Percentiles rank a stretch among this genome's conserved stretches.
These are phyloP conservation scores for Emmonsiellopsis sp. DNA, from an alignment of 2,329 filamentous ascomycete species.

Conservation along the genomic window DNA sequence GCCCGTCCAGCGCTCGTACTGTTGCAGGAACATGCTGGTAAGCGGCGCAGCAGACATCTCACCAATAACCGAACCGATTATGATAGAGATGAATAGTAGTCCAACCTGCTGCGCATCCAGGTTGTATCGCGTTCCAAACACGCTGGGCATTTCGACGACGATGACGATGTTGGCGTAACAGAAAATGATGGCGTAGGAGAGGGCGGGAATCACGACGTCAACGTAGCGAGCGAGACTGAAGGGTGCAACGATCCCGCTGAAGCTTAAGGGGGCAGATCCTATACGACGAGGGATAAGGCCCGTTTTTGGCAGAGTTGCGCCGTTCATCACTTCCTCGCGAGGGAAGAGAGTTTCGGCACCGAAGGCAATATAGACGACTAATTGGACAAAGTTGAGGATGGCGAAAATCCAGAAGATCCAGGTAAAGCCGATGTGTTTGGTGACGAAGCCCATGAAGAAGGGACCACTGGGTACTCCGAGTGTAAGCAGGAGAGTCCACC, in stretches of 20 bases:
- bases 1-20: slow-evolving; percentile 17
- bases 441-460: slow-evolving; percentile 35
- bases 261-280: slow-evolving; percentile 41
- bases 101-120: slow-evolving; percentile 50
- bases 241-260: slow-evolving; percentile 44
- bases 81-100: slow-evolving; percentile 48
- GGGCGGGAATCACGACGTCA: slow-evolving; percentile 42
- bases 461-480: slow-evolving; percentile 36
- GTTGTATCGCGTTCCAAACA: slow-evolving; percentile 46
- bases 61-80: slow-evolving; percentile 48
- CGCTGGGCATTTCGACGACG: slow-evolving; percentile 51
- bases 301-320: neutral
- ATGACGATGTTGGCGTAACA: slow-evolving; percentile 44
- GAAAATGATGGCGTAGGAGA: slow-evolving; percentile 50
- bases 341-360: slow-evolving; percentile 47
- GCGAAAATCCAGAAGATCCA: slow-evolving; percentile 53
- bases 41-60: slow-evolving; percentile 48
- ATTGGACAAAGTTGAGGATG: slow-evolving; percentile 48
- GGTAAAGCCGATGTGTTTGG: slow-evolving; percentile 42
- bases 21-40: slow-evolving; percentile 45
- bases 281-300: slow-evolving; percentile 28
- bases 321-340: slow-evolving; percentile 10
- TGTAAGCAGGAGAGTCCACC: slow-evolving; percentile 48
- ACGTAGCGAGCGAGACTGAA: slow-evolving; percentile 37
- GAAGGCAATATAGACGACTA: slow-evolving; percentile 47